Evolutionary conservation across 2,329 filamentous ascomycete genomes (phyloP), one percentile per base, ranked within the genome.

Genomic region (Trichoderma arundinaceum): DNA sequence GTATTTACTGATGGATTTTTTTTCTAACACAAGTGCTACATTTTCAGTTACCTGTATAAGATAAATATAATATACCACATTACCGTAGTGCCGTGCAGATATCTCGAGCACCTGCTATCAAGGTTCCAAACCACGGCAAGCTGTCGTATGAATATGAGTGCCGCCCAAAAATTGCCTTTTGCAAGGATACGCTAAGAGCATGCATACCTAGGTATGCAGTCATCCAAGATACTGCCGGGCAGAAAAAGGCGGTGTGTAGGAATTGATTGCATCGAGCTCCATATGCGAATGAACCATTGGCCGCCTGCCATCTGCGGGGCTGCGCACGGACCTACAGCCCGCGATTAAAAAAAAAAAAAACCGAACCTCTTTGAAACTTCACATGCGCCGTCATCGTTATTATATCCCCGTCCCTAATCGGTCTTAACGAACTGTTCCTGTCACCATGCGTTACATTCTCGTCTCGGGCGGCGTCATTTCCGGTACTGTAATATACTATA

Each of bases 401-500:
- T 28, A 19, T 41, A 56, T 56, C 35, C 17, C 38, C 39, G 38
- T 56, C 19, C 52, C 52, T 43, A 35, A 52, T 52, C 41, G 22
- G 46, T 59, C 41, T 46, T 59, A 22, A 44, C 43, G 56, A 44
- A 32, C 43, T 17, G 43, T 59, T 59, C 52, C 39, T 56, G 60
- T 53, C 64, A 72, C 69, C 33, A 74, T 74, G 73, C 72, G 72
- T 68, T 69, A 71, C 35, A 73, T 74, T 70, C 69, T 75, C 28
- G 72, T 74, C 44, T 71, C 69, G 67, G 71, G 72, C 69, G 82
- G 82, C 76, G 83, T 85, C 68, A 87, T 87, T 72, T 85, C 82
- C 70, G 85, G 85, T 67, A 83, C 86, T 73, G 84, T 84, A 70
- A 86, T 35, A 3, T 33, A 3, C 22, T 3, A 38, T 22, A 22